Evolutionary conservation across 208 protist genomes (phyloP).

Genomic region (Leptomonas seymouri): DNA sequence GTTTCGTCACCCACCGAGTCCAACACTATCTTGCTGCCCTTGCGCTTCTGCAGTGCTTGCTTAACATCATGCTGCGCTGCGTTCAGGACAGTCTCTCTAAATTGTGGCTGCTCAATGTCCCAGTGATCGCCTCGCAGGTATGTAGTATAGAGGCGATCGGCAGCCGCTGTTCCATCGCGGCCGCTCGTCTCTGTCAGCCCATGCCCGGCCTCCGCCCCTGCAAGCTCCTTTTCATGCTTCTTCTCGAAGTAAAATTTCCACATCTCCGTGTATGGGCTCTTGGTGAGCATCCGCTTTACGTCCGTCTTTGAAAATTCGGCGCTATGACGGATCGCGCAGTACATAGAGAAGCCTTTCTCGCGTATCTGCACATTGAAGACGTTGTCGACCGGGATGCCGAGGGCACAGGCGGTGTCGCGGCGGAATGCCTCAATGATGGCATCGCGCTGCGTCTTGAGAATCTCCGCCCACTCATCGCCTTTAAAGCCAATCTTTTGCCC

Average conservation of each 20-base stretch:
- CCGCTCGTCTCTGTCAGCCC: not conserved
- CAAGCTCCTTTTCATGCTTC: not conserved
- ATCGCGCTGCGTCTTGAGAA: constrained; percentile 25
- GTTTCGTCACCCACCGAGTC: not conserved
- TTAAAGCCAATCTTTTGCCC: constrained; percentile 56
- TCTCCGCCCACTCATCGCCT: constrained; percentile 43
- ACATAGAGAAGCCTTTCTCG: constrained; percentile 27
- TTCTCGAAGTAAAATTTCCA: constrained; percentile 45
- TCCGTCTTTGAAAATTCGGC: constrained; percentile 20
- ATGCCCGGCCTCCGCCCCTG: not conserved
- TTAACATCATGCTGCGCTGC: constrained; percentile 24
- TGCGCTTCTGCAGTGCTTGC: constrained; percentile 7
- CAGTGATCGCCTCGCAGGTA: constrained; percentile 26
- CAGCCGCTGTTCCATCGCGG: not conserved
- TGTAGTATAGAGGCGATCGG: constrained; percentile 6
- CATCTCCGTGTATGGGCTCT: constrained; percentile 26
- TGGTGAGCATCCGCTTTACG: constrained; percentile 26
- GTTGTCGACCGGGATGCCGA: constrained; percentile 30
- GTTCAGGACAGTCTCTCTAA: constrained; percentile 6
- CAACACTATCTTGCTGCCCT: not conserved
- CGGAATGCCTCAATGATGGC: constrained; percentile 37
- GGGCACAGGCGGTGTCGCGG: constrained; percentile 29
- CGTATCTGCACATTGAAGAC: constrained; percentile 41
- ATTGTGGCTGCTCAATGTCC: not conserved
- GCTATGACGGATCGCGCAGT: constrained; percentile 52